Percentiles rank a stretch among this genome's conserved stretches.
These are phyloP conservation scores for Rhizomucor miehei DNA, from an alignment of 371 early-diverging fungal species.

Conservation along the genomic window DNA sequence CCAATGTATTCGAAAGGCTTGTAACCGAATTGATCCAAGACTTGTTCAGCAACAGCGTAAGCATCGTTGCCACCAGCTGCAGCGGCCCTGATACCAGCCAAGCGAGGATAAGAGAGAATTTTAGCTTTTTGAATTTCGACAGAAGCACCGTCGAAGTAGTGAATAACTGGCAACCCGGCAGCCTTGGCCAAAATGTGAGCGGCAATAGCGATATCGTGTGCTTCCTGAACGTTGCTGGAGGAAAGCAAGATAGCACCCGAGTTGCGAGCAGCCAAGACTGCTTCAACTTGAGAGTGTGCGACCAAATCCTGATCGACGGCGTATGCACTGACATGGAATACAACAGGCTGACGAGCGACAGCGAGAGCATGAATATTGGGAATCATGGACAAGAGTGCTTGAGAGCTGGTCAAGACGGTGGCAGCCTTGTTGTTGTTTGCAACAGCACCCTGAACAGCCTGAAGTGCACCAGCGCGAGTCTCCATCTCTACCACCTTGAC, in stretches of 20 bases:
- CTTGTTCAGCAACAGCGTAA: constrained; percentile 41
- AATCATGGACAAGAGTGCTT: constrained; percentile 77
- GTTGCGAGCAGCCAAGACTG: constrained; percentile 66
- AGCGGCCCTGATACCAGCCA: constrained; percentile 22
- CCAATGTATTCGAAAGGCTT: constrained; percentile 81
- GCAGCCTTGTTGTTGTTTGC: constrained; percentile 34
- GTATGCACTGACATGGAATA: constrained; percentile 80
- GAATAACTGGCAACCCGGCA: constrained; percentile 66
- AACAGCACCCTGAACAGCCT: constrained; percentile 79
- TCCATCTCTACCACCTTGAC: constrained; percentile 70
- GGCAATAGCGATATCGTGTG: constrained; percentile 72
- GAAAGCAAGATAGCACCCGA: constrained; percentile 66
- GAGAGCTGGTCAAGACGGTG: constrained; percentile 71
- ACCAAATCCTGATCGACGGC: constrained; percentile 58
- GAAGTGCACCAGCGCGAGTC: constrained; percentile 79
- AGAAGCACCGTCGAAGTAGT: constrained; percentile 69
- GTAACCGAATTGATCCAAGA: constrained; percentile 62
- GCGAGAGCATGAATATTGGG: constrained; percentile 76
- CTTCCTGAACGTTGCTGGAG: constrained; percentile 75
- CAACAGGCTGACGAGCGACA: constrained; percentile 60
- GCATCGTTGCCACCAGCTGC: constrained; percentile 18
- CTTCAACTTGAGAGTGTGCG: constrained; percentile 55
- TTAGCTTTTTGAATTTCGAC: constrained; percentile 47
- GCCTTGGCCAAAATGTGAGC: constrained; percentile 64
- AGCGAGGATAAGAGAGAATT: constrained; percentile 43